Conservation (phyloP, 2,329 filamentous ascomycete species). For the Arthrinium phaeospermum region DNA sequence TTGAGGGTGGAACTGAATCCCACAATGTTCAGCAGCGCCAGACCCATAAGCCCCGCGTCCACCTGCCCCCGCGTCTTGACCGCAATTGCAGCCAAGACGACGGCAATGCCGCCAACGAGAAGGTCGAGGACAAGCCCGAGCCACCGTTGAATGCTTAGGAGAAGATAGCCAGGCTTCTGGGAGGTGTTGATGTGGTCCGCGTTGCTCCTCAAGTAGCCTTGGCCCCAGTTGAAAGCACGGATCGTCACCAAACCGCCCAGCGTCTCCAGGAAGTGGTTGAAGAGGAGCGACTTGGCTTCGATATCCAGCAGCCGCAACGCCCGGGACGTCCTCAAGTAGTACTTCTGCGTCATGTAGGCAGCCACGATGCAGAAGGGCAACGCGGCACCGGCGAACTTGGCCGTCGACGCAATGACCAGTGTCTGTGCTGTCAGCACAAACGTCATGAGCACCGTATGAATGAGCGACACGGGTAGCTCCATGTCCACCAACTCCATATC, state of each 20-base stretch:
- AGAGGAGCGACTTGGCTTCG: background rate
- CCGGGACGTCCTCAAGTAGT: constrained; percentile 22
- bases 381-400: background rate
- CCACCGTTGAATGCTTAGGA: no score
- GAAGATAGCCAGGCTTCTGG: no score
- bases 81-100: no score
- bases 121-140: no score
- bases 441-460: background rate
- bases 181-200: no score
- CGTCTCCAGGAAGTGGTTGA: background rate
- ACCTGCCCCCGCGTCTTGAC: no score
- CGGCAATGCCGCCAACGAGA: no score
- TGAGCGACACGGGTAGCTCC: background rate
- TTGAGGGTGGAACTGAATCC: no score
- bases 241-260: background rate
- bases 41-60: no score
- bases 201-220: no score
- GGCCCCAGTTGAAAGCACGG: background rate
- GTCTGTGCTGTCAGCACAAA: constrained; percentile 18
- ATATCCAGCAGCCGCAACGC: constrained; percentile 8
- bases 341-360: background rate
- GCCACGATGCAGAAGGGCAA: background rate
- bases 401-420: background rate
- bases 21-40: no score
- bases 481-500: constrained; percentile 20